phyloP scores from a whole-genome alignment of 2,329 filamentous ascomycete genomes.

The Aspergillus sp. region DNA sequence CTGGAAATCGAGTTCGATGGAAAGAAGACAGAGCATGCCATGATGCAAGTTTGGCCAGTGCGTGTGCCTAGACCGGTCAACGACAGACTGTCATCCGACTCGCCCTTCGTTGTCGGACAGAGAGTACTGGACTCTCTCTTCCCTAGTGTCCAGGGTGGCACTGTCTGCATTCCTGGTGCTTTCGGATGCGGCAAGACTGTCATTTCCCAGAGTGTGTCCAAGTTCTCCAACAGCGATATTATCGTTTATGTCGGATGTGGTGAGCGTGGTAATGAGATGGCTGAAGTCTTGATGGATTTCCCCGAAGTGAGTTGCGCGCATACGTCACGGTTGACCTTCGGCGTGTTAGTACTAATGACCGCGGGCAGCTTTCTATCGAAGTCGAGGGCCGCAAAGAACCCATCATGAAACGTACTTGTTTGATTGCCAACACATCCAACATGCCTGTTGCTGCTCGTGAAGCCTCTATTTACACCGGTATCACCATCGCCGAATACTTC shows the following conservation, averaged over 20 bases:
- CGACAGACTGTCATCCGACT: conserved; percentile 83
- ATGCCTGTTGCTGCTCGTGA: conserved; percentile 99
- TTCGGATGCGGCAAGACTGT: conserved; percentile 99
- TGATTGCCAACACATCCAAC: conserved; percentile 99
- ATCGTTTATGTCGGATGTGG: conserved; percentile 95
- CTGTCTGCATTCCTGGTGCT: conserved; percentile 94
- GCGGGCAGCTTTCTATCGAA: conserved; percentile 69
- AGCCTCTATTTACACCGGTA: conserved; percentile 96
- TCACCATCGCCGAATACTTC: conserved; percentile 94
- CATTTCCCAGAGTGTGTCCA: conserved; percentile 96
- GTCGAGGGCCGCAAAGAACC: conserved; percentile 92
- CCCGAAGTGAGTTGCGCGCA: conserved; percentile 55
- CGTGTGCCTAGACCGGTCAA: conserved; percentile 87
- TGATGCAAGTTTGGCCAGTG: conserved; percentile 99
- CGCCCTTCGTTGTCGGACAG: conserved; percentile 93
- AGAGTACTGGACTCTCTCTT: conserved; percentile 94
- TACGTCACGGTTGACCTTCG: conserved; percentile 4
- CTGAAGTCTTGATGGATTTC: conserved; percentile 99
- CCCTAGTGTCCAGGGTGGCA: conserved; percentile 93
- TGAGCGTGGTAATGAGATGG: conserved; percentile 98
- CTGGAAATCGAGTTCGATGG: conserved; percentile 96
- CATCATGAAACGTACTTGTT: conserved; percentile 98
- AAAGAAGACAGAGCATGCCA: conserved; percentile 85
- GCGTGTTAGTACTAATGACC: not conserved
- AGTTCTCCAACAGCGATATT: conserved; percentile 99